Conservation (phyloP, 2,329 filamentous ascomycete species). For the Annulohypoxylon truncatum region DNA sequence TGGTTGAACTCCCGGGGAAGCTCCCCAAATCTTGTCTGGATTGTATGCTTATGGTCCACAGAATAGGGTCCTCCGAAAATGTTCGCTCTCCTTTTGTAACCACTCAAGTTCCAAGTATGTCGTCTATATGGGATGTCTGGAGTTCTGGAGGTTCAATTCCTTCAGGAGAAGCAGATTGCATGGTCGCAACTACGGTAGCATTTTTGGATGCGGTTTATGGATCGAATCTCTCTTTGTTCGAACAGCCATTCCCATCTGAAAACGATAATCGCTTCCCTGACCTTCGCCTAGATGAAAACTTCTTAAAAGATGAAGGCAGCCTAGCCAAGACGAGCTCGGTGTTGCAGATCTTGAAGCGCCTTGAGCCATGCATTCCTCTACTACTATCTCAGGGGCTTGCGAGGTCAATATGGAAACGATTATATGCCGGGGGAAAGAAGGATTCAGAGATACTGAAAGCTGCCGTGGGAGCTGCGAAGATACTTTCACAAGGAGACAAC, state of each 20-base stretch:
- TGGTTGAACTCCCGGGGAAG: neutral
- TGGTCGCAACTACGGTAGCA: constrained; percentile 17
- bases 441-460: constrained; percentile 10
- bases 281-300: constrained; percentile 38
- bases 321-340: constrained; percentile 38
- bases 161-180: constrained; percentile 8
- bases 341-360: constrained; percentile 30
- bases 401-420: constrained; percentile 22
- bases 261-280: constrained; percentile 39
- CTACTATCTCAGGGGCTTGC: constrained; percentile 15
- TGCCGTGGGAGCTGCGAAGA: constrained; percentile 24
- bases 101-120: neutral
- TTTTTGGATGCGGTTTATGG: constrained; percentile 39
- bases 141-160: neutral
- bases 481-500: constrained; percentile 46
- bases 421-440: neutral
- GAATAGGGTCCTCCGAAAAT: neutral
- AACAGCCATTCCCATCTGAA: constrained; percentile 35
- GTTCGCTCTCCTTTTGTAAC: neutral
- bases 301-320: constrained; percentile 31
- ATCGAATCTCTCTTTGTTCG: constrained; percentile 31
- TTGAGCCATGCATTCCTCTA: constrained; percentile 18
- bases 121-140: constrained; percentile 4
- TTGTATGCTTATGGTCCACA: constrained; percentile 25
- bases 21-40: constrained; percentile 22